Evolutionary conservation across 2,329 filamentous ascomycete genomes (phyloP), one percentile per base, ranked within the genome.

Genomic region (Paecilomyces niveus): DNA sequence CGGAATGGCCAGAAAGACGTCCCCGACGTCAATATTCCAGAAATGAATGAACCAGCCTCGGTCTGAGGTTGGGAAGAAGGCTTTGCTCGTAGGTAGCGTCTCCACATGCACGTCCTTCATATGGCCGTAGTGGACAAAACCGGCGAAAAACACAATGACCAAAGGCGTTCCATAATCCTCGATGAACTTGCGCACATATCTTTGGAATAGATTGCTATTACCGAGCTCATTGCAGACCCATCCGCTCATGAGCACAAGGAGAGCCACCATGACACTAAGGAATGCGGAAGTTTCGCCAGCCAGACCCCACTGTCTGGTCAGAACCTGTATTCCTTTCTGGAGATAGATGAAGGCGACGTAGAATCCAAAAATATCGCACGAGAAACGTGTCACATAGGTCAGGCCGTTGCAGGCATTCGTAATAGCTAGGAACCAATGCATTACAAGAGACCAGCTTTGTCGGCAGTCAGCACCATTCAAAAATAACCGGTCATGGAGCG

Each of bases 291-390:
- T 74, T 55, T 88, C 83, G 54, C 80, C 81, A 59, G 64, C 79
- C 74, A 72, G 80, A 69, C 67, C 77, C 73, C 89, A 92, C 67
- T 95, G 88, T 11, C 88, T 83, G 51, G 86, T 87, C 21, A 96
- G 82, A 13, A 95, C 89, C 74, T 96, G 90, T 61, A 96, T 88
- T 15, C 91, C 91, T 74, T 96, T 96, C 69, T 96, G 90, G 21
- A 96, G 81, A 70, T 96, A 96, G 73, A 96, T 93, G 70, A 89
- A 92, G 58, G 91, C 91, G 54, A 96, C 91, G 70, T 96, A 96
- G 76, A 96, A 95, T 55, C 91, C 92, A 65, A 96, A 96, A 67
- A 93, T 94, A 72, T 96, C 92, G 75, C 92, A 96, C 24, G 90
- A 91, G 71, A 96, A 96, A 13, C 90, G 84, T 0, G 92, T 96